Evolutionary conservation across 805 yeast species (phyloP).

Genomic region (Komagataella pseudopastoris): DNA sequence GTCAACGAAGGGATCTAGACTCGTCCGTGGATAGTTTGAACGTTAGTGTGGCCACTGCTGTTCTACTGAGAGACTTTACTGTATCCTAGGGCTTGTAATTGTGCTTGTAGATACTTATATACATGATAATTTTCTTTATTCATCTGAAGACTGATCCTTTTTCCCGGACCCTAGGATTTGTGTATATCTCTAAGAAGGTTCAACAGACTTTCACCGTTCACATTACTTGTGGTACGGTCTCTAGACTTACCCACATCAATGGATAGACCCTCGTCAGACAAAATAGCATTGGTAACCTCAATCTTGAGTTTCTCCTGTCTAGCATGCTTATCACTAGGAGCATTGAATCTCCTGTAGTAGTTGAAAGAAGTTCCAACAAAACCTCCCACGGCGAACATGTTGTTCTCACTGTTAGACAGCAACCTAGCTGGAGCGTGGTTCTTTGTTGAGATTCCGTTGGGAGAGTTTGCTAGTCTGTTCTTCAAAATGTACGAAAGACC

Average conservation of each 20-base stretch:
- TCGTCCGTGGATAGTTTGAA: slow-evolving; percentile 62
- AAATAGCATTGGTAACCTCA: neutral
- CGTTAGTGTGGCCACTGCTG: slow-evolving; percentile 81
- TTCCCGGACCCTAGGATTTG: neutral
- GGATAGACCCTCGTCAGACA: neutral
- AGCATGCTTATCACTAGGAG: neutral
- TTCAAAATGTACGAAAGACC: slow-evolving; percentile 59
- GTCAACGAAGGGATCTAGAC: slow-evolving; percentile 12
- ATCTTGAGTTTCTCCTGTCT: neutral
- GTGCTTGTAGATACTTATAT: neutral
- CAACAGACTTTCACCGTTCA: neutral
- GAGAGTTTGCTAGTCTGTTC: slow-evolving; percentile 58
- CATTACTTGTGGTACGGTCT: neutral
- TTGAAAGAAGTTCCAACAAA: slow-evolving; percentile 11
- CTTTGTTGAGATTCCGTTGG: slow-evolving; percentile 47
- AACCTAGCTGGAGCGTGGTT: slow-evolving; percentile 60
- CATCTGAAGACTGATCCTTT: neutral
- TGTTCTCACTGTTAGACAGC: slow-evolving; percentile 24
- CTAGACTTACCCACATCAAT: neutral
- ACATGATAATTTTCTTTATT: neutral
- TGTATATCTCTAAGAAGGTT: neutral
- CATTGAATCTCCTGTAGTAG: neutral
- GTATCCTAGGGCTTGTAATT: neutral
- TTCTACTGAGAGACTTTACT: slow-evolving; percentile 28
- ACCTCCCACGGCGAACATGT: slow-evolving; percentile 46